phyloP scores from a whole-genome alignment of 371 early-diverging fungal species.

The Mortierella sp. region DNA sequence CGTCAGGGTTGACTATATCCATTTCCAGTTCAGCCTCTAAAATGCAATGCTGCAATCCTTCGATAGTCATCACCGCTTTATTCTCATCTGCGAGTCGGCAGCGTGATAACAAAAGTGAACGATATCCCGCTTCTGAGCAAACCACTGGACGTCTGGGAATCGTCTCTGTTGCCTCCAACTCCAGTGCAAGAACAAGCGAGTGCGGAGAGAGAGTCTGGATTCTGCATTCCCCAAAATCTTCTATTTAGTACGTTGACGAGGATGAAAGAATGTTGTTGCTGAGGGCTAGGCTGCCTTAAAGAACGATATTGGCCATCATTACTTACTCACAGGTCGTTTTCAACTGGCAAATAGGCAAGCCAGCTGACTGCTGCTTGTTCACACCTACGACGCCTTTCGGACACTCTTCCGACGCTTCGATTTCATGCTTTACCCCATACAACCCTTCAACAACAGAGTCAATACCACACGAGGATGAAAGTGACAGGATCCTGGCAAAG shows the following conservation, averaged over 20 bases:
- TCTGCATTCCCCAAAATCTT: slow-evolving; percentile 44
- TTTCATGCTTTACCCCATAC: slow-evolving; percentile 67
- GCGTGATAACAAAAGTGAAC: slow-evolving; percentile 67
- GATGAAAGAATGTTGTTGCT: too few species aligned
- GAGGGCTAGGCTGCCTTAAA: background rate
- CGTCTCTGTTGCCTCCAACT: slow-evolving; percentile 4
- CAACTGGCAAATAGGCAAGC: slow-evolving; percentile 18
- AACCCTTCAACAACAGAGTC: slow-evolving; percentile 7
- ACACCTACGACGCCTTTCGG: slow-evolving; percentile 67
- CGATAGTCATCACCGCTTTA: slow-evolving; percentile 64
- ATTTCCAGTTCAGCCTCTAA: background rate
- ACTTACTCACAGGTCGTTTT: background rate
- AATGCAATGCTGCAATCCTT: background rate
- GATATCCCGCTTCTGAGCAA: slow-evolving; percentile 60
- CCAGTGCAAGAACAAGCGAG: background rate
- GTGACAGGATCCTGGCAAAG: slow-evolving; percentile 28
- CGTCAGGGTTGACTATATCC: background rate
- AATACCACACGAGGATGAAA: slow-evolving; percentile 9
- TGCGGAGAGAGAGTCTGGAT: slow-evolving; percentile 29
- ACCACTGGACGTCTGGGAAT: slow-evolving; percentile 37
- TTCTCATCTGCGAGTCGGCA: slow-evolving; percentile 63
- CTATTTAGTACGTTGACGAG: slow-evolving; percentile 31
- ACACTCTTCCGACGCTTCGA: slow-evolving; percentile 59
- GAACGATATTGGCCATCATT: too few species aligned
- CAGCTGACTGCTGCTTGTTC: slow-evolving; percentile 67